Evolutionary conservation across 1,284 basidiomycete genomes (phyloP), one percentile per base, ranked within the genome.

Genomic region (Phellopilus nigrolimitatus): DNA sequence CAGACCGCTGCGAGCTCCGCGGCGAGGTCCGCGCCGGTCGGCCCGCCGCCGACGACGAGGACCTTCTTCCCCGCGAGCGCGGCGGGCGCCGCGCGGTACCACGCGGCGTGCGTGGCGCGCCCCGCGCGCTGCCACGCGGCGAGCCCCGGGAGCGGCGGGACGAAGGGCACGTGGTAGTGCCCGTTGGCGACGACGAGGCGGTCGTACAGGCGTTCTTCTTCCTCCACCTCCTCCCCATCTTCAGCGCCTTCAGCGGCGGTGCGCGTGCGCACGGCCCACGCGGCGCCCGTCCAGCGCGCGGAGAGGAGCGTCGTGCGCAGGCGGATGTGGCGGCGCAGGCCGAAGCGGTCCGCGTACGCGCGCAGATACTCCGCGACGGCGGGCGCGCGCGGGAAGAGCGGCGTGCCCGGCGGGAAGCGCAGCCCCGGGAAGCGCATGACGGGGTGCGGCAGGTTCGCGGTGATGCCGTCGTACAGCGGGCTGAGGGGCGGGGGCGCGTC

Each of bases 401-500:
- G 74, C 0, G 87, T 89, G 3, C 75, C 78, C 0, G 84, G 81
- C 0, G 84, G 83, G 58, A 88, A 89, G 1, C 71, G 63, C 60
- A 78, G 80, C 47, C 75, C 75, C 0, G 73, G 69, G 56, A 72
- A 89, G 8, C 74, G 75, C 88, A 91, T 90, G 40, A 82, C 55
- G 0, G 83, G 83, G 59, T 90, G 84, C 0, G 88, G 84, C 2
- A 90, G 63, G 59, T 90, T 91, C 1, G 88, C 83, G 17, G 80
- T 82, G 15, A 91, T 68, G 0, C 83, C 82, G 57, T 90, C 84
- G 59, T 91, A 90, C 15, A 88, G 59, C 0, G 88, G 79, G 0
- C 85, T 83, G 13, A 74, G 61, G 1, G 87, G 86, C 5, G 76
- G 80, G 30, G 78, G n/a, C 63, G 34, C 19, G 27, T 50, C 40